Base-by-base conservation (phyloP, 2,329 filamentous ascomycete species). In the Stemphylium lycopersici region DNA sequence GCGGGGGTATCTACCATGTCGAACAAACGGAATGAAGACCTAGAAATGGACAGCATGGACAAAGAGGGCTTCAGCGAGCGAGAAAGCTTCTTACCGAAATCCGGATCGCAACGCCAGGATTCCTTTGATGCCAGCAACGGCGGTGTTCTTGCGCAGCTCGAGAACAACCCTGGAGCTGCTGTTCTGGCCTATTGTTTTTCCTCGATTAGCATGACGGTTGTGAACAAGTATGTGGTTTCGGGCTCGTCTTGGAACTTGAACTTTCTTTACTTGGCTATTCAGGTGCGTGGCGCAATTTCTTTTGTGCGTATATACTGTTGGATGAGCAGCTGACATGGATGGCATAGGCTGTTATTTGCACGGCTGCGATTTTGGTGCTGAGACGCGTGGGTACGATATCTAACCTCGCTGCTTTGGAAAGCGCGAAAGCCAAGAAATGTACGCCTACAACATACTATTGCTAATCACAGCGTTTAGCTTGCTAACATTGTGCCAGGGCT, bases 141-240 rank as follows among this genome's bases (percentile, higher is more conserved):
- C 10, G 12, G 45, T 20, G 13, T 48, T 41, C 13, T 48, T 20
- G 16, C 45, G 13, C 45, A 24, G 26, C 36, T 48, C 10, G 45
- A 48, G 68, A 91, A 92, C 77, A 95, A 87, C 76, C 90, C 91
- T 12, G 81, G 85, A 39, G 74, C 95, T 43, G 92, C 93, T 18
- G 90, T 99, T 67, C 73, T 96, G 62, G 86, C 90, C 39, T 99
- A 99, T 81, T 99, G 95, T 77, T 82, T 90, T 69, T 90, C 93
- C 47, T 97, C 93, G 12, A 99, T 99, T 73, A 85, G 93, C 77
- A 99, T 99, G 95, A 99, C 95, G 6, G 90, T 96, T 15, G 95
- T 96, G 77, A 99, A 99, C 81, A 99, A 99, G 83, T 98, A 95
- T 76, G 93, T 97, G 59, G 86, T 99, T 38, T 97, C 91, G 8